phyloP scores from a whole-genome alignment of 2,329 filamentous ascomycete genomes.

The Botrytis squamosa region DNA sequence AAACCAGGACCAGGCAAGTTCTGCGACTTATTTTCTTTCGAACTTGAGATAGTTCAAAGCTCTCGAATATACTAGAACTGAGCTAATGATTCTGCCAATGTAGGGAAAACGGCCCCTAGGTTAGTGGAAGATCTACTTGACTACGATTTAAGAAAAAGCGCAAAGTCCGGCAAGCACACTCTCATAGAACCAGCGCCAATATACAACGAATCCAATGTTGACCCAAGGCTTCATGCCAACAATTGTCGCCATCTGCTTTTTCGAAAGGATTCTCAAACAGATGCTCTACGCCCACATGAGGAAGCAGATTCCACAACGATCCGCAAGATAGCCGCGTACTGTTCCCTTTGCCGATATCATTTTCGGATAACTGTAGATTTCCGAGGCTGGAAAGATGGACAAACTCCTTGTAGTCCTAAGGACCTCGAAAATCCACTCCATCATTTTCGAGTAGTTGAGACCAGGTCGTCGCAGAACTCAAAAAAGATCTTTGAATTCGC shows the following conservation, averaged over 20 bases:
- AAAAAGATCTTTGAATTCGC: constrained; percentile 41
- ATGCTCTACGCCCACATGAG: constrained; percentile 43
- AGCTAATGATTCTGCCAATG: constrained; percentile 12
- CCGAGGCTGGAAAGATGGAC: constrained; percentile 41
- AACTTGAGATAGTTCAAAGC: background rate
- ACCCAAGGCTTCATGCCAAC: constrained; percentile 37
- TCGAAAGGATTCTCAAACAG: constrained; percentile 55
- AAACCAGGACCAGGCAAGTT: constrained; percentile 22
- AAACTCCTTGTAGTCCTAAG: constrained; percentile 35
- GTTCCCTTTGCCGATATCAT: constrained; percentile 61
- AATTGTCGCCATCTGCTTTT: constrained; percentile 61
- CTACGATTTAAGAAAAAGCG: constrained; percentile 43
- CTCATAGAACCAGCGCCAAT: constrained; percentile 57
- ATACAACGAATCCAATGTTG: constrained; percentile 40
- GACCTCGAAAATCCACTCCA: constrained; percentile 56
- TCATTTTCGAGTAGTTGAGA: constrained; percentile 51
- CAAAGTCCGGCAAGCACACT: constrained; percentile 44
- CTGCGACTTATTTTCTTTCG: background rate
- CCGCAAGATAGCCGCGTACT: constrained; percentile 60
- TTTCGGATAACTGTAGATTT: constrained; percentile 57
- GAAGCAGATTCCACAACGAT: constrained; percentile 42
- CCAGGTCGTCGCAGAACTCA: constrained; percentile 40
- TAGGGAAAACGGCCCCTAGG: constrained; percentile 53
- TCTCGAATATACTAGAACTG: background rate
- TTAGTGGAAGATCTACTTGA: constrained; percentile 46